phyloP scores from a whole-genome alignment of 306 rosid species.

The Cucurbita maxima region DNA sequence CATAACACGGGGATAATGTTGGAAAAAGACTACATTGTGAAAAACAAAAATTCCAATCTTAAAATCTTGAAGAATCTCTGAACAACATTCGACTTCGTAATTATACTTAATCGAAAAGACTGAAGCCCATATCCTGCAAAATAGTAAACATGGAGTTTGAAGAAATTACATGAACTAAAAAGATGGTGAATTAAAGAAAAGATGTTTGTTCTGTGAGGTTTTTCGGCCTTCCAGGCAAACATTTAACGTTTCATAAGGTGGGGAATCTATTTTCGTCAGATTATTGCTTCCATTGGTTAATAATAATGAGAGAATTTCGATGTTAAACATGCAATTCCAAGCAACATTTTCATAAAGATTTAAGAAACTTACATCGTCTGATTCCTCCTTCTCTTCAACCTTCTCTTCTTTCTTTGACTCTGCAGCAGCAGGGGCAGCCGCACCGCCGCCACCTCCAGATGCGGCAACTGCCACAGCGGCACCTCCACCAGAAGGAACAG shows the following conservation, averaged over 20 bases:
- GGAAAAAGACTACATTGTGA: conserved; percentile 6
- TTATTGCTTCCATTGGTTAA: background rate
- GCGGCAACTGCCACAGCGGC: conserved; percentile 28
- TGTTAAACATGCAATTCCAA: background rate
- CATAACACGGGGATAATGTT: conserved; percentile 8
- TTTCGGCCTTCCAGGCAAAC: background rate
- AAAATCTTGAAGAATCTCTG: conserved; percentile 9
- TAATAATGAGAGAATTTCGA: background rate
- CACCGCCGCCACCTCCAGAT: conserved; percentile 19
- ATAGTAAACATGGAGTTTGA: background rate
- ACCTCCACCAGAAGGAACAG: conserved; percentile 56
- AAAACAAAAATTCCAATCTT: conserved; percentile 6
- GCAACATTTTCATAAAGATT: background rate
- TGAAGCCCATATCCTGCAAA: conserved; percentile 77
- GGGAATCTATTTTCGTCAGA: background rate
- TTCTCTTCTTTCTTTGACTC: conserved; percentile 72
- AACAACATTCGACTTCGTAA: background rate
- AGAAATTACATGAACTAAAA: background rate
- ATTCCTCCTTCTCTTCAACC: conserved; percentile 65
- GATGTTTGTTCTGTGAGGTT: background rate
- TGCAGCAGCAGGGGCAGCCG: conserved; percentile 40
- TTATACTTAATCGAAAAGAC: conserved; percentile 55
- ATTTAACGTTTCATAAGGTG: background rate
- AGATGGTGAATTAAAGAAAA: background rate
- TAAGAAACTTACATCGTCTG: conserved; percentile 48